Evolutionary conservation across 2,329 filamentous ascomycete genomes (phyloP).

Genomic region (Coniochaeta sp.): DNA sequence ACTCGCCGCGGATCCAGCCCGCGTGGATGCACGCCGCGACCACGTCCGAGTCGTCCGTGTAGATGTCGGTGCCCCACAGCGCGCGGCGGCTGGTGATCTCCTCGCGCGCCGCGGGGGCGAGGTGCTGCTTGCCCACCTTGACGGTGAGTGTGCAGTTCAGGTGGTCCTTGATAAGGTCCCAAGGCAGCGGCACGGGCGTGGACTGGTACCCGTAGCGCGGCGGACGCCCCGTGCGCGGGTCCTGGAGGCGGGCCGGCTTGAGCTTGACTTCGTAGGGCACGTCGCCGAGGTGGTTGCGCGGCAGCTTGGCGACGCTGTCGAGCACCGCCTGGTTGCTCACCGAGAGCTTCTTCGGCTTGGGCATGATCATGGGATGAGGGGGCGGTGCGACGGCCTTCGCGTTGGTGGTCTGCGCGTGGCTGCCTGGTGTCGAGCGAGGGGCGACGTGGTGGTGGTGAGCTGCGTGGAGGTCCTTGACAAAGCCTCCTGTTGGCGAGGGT

Average conservation of each 20-base stretch:
- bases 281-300: constrained; percentile 76
- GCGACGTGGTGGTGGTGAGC: constrained; percentile 43
- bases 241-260: constrained; percentile 40
- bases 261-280: constrained; percentile 71
- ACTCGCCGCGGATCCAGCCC: constrained; percentile 87
- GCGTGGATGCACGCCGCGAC: constrained; percentile 89
- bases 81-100: constrained; percentile 76
- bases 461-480: constrained; percentile 26
- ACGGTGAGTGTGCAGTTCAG: constrained; percentile 89
- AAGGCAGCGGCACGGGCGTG: constrained; percentile 66
- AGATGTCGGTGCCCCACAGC: constrained; percentile 89
- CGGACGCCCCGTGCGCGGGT: constrained; percentile 40
- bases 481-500: constrained; percentile 33
- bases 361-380: constrained; percentile 36
- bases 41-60: constrained; percentile 92
- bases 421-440: constrained; percentile 21
- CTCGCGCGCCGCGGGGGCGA: constrained; percentile 63
- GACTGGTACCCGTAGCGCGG: constrained; percentile 29
- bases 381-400: constrained; percentile 19
- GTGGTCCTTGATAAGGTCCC: constrained; percentile 62
- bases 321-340: constrained; percentile 65
- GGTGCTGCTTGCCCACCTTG: constrained; percentile 73
- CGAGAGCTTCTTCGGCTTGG: constrained; percentile 53
- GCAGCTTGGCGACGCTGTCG: constrained; percentile 61
- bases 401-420: constrained; percentile 14